Percentiles rank a stretch among this genome's conserved stretches.
phyloP scores from a whole-genome alignment of 2,329 filamentous ascomycete species.

The Parastagonospora avenae region DNA sequence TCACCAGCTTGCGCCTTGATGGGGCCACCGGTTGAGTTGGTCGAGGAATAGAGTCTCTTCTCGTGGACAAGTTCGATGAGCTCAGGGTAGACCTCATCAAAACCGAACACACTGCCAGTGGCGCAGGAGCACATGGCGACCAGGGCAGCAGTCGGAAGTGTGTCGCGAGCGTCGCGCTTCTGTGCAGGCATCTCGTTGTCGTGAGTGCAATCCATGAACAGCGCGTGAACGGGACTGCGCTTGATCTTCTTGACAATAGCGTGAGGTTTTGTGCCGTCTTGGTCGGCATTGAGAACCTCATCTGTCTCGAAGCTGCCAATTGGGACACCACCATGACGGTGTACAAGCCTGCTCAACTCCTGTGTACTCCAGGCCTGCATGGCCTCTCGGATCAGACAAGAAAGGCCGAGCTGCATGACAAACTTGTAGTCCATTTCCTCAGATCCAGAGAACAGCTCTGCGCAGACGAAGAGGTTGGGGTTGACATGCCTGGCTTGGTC shows the following conservation, averaged over 20 bases:
- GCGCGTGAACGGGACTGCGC: constrained; percentile 84
- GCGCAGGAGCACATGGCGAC: constrained; percentile 96
- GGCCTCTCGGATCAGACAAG: constrained; percentile 89
- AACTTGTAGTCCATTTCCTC: constrained; percentile 97
- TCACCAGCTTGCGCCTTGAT: constrained; percentile 72
- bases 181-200: constrained; percentile 97
- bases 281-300: constrained; percentile 71
- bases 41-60: constrained; percentile 79
- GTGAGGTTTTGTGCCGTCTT: constrained; percentile 35
- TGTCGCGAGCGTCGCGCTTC: constrained; percentile 92
- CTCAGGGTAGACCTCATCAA: constrained; percentile 93
- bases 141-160: constrained; percentile 88
- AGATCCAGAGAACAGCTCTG: constrained; percentile 93
- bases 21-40: constrained; percentile 65
- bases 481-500: constrained; percentile 89
- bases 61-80: constrained; percentile 94
- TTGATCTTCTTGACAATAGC: constrained; percentile 82
- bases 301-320: constrained; percentile 98
- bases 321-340: constrained; percentile 88
- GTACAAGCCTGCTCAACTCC: constrained; percentile 89
- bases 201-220: constrained; percentile 99
- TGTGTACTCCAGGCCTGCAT: constrained; percentile 98
- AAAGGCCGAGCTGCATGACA: constrained; percentile 88
- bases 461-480: constrained; percentile 87
- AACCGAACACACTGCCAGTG: constrained; percentile 95